Percentiles rank a stretch among this genome's conserved stretches.
These are phyloP conservation scores for Quercus glauca DNA, from an alignment of 306 rosid genomes.

Conservation along the genomic window DNA sequence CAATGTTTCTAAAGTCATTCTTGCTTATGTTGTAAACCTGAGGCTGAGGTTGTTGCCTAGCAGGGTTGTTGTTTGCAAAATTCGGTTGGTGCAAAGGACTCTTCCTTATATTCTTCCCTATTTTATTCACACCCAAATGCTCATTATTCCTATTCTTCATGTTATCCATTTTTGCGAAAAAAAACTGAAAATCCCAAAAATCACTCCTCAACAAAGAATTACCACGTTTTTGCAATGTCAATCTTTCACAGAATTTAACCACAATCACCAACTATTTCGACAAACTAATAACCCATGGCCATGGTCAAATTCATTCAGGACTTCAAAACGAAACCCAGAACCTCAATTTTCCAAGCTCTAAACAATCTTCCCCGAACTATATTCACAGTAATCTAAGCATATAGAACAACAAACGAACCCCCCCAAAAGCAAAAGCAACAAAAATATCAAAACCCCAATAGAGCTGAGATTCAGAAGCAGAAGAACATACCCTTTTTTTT, in stretches of 20 bases:
- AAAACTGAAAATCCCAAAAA: slow-evolving; percentile 9
- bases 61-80: slow-evolving; percentile 53
- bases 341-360: slow-evolving; percentile 19
- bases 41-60: slow-evolving; percentile 92
- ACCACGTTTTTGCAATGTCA: slow-evolving; percentile 13
- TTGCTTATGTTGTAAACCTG: slow-evolving; percentile 96
- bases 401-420: background rate
- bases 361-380: slow-evolving; percentile 1
- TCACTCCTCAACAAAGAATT: slow-evolving; percentile 15
- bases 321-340: slow-evolving; percentile 8
- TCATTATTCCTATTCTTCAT: slow-evolving; percentile 65
- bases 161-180: slow-evolving; percentile 56
- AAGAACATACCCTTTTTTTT: slow-evolving; percentile 41
- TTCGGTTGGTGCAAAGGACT: slow-evolving; percentile 90
- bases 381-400: slow-evolving; percentile 3
- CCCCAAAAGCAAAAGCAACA: slow-evolving; percentile 26
- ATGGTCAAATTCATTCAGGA: slow-evolving; percentile 24
- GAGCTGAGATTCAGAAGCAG: slow-evolving; percentile 32
- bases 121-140: slow-evolving; percentile 78
- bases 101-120: slow-evolving; percentile 88
- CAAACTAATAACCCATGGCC: slow-evolving; percentile 23
- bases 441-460: slow-evolving; percentile 36
- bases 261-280: background rate
- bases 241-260: slow-evolving; percentile 9
- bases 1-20: slow-evolving; percentile 86